A percentile compares a stretch with the other conserved stretches of the same genome.
phyloP scores from a whole-genome alignment of 1,284 basidiomycete genomes.

The Jaminaea rosea region DNA sequence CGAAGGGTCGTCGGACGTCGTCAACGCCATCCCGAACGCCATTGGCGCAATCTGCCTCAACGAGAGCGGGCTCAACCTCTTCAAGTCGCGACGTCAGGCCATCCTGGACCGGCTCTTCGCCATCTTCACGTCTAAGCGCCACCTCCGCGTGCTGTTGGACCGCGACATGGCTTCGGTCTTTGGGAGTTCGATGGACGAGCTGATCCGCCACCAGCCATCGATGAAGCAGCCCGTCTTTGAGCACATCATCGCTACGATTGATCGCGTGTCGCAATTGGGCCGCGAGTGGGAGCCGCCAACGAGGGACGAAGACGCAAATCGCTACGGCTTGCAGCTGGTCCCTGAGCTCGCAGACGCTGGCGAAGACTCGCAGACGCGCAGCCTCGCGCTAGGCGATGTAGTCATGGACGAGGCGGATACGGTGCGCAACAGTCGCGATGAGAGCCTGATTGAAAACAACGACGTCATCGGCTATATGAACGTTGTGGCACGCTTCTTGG shows the following conservation, averaged over 20 bases:
- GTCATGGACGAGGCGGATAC: constrained; percentile 20
- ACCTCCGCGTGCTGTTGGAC: constrained; percentile 78
- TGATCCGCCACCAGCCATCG: constrained; percentile 87
- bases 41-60: constrained; percentile 94
- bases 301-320: constrained; percentile 12
- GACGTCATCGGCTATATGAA: constrained; percentile 35
- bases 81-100: too few relatives aligned
- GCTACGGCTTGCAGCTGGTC: constrained; percentile 22
- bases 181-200: constrained; percentile 84
- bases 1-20: constrained; percentile 62
- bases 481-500: constrained; percentile 52
- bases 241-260: constrained; percentile 61
- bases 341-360: not conserved
- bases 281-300: constrained; percentile 49
- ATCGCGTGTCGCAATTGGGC: constrained; percentile 65
- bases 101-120: constrained; percentile 71
- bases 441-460: constrained; percentile 20
- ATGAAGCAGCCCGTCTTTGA: constrained; percentile 72
- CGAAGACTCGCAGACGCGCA: too few relatives aligned
- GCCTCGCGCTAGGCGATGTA: constrained; percentile 26
- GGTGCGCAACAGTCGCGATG: constrained; percentile 19
- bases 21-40: constrained; percentile 88
- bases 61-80: constrained; percentile 72
- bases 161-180: constrained; percentile 84
- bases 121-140: constrained; percentile 74